Evolutionary conservation across 164 flowering plant species (phyloP), one percentile per base, ranked within the genome.

Genomic region (Warburgia ugandensis): DNA sequence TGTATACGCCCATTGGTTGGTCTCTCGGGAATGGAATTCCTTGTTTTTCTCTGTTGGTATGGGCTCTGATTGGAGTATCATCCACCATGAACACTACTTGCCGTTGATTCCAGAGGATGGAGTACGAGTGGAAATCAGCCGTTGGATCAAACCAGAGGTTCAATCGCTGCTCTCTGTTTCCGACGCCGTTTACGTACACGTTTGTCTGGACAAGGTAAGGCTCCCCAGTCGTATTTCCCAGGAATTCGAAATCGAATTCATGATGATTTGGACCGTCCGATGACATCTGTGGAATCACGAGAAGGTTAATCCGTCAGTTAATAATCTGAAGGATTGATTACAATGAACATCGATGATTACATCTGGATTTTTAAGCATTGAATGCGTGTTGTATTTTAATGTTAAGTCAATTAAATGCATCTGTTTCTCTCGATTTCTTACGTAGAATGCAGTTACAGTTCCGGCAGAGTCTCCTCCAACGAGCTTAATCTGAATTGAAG

Each of bases 381-480:
- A n/a, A n/a, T n/a, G n/a, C n/a, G n/a, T n/a, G n/a, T n/a, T n/a
- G n/a, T n/a, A n/a, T n/a, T n/a, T n/a, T n/a, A n/a, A n/a, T n/a
- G n/a, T n/a, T n/a, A n/a, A n/a, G n/a, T n/a, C n/a, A n/a, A n/a
- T n/a, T n/a, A n/a, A 21, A 20, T 4, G 45, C 11, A 20, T 4
- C 20, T 3, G 4, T 5, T 3, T 8, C 8, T 16, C 17, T 32
- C 17, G 11, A 11, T 4, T 35, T 56, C 81, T 67, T 60, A 90
- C 97, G 61, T 91, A 91, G 71, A 81, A 91, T 26, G 98, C 98
- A 59, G 96, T 87, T 19, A 91, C 98, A 57, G 98, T 91, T 42
- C 98, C 98, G 52, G 98, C 96, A 61, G 98, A 91, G 58, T 91
- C 98, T 21, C 96, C 96, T 55, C 75, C 94, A 0, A 85, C 86